Evolutionary conservation across 306 rosid species (phyloP), one percentile per base, ranked within the genome.

Genomic region (Cyamopsis tetragonoloba): DNA sequence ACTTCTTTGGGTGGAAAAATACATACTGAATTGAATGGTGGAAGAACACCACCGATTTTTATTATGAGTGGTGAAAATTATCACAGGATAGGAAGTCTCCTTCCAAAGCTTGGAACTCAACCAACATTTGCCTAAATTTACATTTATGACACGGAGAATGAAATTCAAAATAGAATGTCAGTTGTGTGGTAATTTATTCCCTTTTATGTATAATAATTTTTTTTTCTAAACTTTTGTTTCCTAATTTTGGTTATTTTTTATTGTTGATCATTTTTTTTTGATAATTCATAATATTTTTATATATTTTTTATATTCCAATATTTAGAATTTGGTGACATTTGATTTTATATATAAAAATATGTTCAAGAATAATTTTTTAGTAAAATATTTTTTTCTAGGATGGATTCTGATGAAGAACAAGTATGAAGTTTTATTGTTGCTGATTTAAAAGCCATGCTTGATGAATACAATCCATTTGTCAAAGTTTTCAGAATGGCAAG

Each of bases 381-480:
- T n/a, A n/a, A n/a, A n/a, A 1, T 17, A 7, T 5, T 17, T 17
- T 9, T 18, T 0, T 0, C 0, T 2, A 0, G 0, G 1, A 1
- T 19, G 3, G 0, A 0, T 19, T 3, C 11, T n/a, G n/a, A 49
- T 28, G 0, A 5, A 1, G 1, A 1, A 2, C 5, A 1, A 1
- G 0, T 1, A 23, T 1, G 0, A 19, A 2, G 13, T 19, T 49
- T 1, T 0, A 51, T n/a, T 0, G 9, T 51, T 0, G 4, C 0
- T 0, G 3, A 6, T 0, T 30, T 54, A 0, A 1, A 2, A 0
- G 1, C 2, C 1, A 54, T 26, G 38, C 4, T 27, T 0, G 20
- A 53, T 53, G 12, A n/a, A 1, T 3, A 12, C 1, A 53, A 53
- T 13, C 0, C 9, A 0, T 18, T n/a, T 27, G 61, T 20, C 1